phyloP scores from a whole-genome alignment of 306 rosid species.

The Prunus kanzakura region DNA sequence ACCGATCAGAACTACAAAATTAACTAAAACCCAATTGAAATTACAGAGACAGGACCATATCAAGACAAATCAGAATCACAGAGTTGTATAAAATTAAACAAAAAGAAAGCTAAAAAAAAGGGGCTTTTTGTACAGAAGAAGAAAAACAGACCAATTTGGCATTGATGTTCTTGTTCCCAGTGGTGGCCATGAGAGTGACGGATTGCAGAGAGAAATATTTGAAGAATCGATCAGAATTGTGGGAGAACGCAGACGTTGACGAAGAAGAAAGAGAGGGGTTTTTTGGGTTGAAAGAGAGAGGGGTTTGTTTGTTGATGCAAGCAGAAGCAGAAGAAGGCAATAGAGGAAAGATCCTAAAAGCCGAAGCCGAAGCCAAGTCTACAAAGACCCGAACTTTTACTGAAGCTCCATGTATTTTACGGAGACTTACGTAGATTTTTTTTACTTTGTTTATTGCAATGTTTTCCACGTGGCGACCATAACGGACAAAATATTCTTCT shows the following conservation, averaged over 20 bases:
- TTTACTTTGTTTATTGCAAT: background rate
- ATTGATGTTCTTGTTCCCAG: slow-evolving; percentile 57
- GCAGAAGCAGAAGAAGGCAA: slow-evolving; percentile 8
- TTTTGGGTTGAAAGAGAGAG: background rate
- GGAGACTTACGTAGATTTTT: background rate
- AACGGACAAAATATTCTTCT: background rate
- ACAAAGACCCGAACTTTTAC: background rate
- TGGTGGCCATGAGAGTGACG: slow-evolving; percentile 47
- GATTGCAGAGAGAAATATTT: slow-evolving; percentile 6
- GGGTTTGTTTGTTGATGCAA: slow-evolving; percentile 2
- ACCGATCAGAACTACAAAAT: background rate
- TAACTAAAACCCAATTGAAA: background rate
- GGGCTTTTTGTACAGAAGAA: background rate
- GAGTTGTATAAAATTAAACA: background rate
- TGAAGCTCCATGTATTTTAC: background rate
- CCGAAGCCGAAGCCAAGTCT: background rate
- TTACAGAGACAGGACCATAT: background rate
- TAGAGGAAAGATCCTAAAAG: slow-evolving; percentile 20
- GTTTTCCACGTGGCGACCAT: slow-evolving; percentile 11
- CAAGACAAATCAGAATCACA: background rate
- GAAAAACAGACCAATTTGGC: slow-evolving; percentile 50
- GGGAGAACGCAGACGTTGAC: slow-evolving; percentile 14
- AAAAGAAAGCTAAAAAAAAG: slow-evolving; percentile 8
- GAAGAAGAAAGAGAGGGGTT: slow-evolving; percentile 2
- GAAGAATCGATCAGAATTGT: background rate